Evolutionary conservation across 768 basidiomycete species (phyloP).

Genomic region (Sporobolomyces roseus): DNA sequence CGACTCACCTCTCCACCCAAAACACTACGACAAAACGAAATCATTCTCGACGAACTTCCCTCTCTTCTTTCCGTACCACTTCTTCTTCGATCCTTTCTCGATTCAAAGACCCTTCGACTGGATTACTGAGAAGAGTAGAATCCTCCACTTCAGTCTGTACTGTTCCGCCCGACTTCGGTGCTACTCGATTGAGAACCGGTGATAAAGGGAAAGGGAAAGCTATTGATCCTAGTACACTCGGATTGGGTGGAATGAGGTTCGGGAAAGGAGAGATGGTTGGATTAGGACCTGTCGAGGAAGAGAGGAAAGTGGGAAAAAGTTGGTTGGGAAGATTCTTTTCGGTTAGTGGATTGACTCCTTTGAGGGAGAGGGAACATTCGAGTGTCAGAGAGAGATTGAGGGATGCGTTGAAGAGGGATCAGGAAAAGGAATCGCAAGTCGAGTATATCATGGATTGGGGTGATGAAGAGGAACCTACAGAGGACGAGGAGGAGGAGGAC

Average conservation of each 20-base stretch:
- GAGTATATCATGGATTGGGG: constrained; percentile 29
- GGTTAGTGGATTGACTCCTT: background rate
- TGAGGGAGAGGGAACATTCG: background rate
- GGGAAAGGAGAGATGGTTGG: background rate
- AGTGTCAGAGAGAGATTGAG: background rate
- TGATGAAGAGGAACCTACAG: background rate
- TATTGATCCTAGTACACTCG: background rate
- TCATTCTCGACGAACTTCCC: too few relatives aligned
- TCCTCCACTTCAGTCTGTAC: constrained; percentile 20
- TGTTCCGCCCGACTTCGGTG: constrained; percentile 24
- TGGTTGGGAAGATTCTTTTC: constrained; percentile 32
- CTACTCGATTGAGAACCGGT: background rate
- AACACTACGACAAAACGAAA: too few relatives aligned
- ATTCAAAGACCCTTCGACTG: constrained; percentile 2
- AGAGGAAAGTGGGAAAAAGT: constrained; percentile 18
- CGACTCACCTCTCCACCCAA: constrained; percentile 2
- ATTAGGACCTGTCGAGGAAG: background rate
- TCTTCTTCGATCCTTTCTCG: constrained; percentile 14
- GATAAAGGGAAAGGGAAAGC: constrained; percentile 30
- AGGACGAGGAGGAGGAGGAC: background rate
- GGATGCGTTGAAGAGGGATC: constrained; percentile 7
- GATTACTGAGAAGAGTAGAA: constrained; percentile 5
- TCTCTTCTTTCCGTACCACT: background rate
- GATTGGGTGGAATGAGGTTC: background rate
- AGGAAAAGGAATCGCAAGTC: constrained; percentile 7